Conservation (phyloP, 805 yeast species). For the Torulaspora maleeae region DNA sequence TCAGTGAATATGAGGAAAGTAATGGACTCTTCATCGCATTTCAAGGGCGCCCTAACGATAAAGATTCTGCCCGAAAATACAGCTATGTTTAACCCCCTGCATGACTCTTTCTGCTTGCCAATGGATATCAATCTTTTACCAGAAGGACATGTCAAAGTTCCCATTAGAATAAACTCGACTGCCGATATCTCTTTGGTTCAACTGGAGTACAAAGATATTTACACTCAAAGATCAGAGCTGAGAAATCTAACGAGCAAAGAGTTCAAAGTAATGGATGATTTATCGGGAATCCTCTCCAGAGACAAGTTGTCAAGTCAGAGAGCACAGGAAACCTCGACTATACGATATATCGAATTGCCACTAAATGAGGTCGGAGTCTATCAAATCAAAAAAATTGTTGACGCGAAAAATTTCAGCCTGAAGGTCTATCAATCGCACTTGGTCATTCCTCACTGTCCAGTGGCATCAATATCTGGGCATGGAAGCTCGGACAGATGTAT, state of each 20-base stretch:
- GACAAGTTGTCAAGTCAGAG: constrained; percentile 20
- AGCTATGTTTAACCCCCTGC: constrained; percentile 74
- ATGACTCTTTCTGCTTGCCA: constrained; percentile 59
- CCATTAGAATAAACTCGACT: constrained; percentile 77
- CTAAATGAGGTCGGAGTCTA: constrained; percentile 72
- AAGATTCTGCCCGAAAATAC: constrained; percentile 89
- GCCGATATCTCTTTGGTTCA: constrained; percentile 64
- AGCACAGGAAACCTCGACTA: constrained; percentile 23
- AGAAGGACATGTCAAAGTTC: constrained; percentile 39
- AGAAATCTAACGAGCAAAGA: constrained; percentile 56
- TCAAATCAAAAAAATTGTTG: constrained; percentile 61
- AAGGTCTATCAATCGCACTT: constrained; percentile 59
- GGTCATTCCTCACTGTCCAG: constrained; percentile 72
- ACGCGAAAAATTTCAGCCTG: constrained; percentile 56
- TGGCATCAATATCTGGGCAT: constrained; percentile 46
- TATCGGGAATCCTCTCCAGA: constrained; percentile 14
- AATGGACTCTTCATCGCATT: constrained; percentile 44
- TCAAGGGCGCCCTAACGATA: constrained; percentile 80
- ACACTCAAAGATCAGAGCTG: constrained; percentile 42
- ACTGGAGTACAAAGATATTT: constrained; percentile 55
- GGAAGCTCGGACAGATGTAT: constrained; percentile 54
- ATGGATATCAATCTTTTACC: constrained; percentile 22
- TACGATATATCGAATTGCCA: constrained; percentile 62
- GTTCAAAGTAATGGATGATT: constrained; percentile 37
- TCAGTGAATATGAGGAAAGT: constrained; percentile 33